Evolutionary conservation across 179 eudicot genomes (phyloP).

Genomic region (Drosera spatulata): DNA sequence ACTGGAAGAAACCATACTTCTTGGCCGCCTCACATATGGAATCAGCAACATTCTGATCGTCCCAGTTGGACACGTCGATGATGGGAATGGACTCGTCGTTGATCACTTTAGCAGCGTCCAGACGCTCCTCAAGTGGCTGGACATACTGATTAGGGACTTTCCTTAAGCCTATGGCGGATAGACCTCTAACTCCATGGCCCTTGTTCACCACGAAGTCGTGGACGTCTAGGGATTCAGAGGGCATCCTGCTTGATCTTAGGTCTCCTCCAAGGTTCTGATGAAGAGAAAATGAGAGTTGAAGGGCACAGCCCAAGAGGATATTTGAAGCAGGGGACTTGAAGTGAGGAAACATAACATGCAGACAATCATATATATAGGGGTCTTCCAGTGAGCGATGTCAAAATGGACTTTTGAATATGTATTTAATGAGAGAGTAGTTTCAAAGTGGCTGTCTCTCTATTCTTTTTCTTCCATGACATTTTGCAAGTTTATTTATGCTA

Average conservation of each 20-base stretch:
- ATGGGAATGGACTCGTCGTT: constrained; percentile 10
- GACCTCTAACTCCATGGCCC: constrained; percentile 24
- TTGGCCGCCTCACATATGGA: constrained; percentile 10
- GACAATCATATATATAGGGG: too few species aligned
- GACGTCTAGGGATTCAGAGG: constrained; percentile 3
- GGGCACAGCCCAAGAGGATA: too few species aligned
- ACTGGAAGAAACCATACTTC: constrained; percentile 12
- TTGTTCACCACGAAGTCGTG: constrained; percentile 10
- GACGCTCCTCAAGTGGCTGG: constrained; percentile 16
- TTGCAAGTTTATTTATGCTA: too few species aligned
- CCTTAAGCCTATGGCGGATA: constrained; percentile 10
- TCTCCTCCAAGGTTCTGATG: too few species aligned
- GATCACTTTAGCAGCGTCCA: neutral
- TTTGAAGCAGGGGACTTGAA: too few species aligned
- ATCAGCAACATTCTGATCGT: constrained; percentile 7
- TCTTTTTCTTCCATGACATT: too few species aligned
- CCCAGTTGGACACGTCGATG: constrained; percentile 12
- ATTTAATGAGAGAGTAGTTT: too few species aligned
- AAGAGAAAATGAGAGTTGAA: too few species aligned
- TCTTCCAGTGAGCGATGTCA: too few species aligned
- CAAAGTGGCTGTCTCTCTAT: too few species aligned
- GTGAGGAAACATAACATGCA: too few species aligned
- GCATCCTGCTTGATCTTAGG: neutral
- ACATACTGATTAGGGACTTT: constrained; percentile 13
- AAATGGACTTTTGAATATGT: too few species aligned